Conservation (phyloP, 192 early-diverging fungal genomes). For the Podila epigama region DNA sequence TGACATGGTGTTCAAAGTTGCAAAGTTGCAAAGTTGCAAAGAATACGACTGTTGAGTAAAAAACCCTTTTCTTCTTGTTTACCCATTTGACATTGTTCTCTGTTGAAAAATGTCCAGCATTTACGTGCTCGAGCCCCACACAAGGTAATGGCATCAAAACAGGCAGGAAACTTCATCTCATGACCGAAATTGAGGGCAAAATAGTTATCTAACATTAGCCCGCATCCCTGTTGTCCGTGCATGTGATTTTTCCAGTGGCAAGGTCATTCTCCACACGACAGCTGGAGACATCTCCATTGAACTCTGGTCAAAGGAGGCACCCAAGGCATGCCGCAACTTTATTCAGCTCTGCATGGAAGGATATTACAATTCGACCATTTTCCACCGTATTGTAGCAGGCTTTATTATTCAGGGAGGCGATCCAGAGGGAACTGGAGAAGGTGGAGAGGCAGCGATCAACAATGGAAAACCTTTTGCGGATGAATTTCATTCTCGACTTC, state of each 20-base stretch:
- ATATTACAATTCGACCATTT: conserved; percentile 88
- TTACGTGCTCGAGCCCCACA: conserved; percentile 62
- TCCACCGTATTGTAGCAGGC: conserved; percentile 88
- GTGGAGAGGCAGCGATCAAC: conserved; percentile 86
- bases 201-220: too few relatives aligned
- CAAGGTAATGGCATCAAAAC: conserved; percentile 51
- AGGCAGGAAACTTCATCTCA: too few relatives aligned
- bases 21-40: too few relatives aligned
- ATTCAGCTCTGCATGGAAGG: conserved; percentile 91
- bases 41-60: too few relatives aligned
- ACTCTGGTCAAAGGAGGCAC: conserved; percentile 94
- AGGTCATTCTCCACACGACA: conserved; percentile 85
- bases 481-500: conserved; percentile 91
- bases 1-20: too few relatives aligned
- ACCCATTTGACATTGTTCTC: background rate
- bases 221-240: too few relatives aligned
- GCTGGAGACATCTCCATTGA: conserved; percentile 90
- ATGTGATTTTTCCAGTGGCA: conserved; percentile 56
- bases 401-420: conserved; percentile 97
- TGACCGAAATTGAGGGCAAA: too few relatives aligned
- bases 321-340: conserved; percentile 94
- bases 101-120: conserved; percentile 55
- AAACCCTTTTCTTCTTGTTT: background rate
- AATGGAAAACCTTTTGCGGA: conserved; percentile 81
- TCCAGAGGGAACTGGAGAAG: conserved; percentile 86